phyloP scores from a whole-genome alignment of 805 yeast species.

The Saccharomycopsis babjevae region DNA sequence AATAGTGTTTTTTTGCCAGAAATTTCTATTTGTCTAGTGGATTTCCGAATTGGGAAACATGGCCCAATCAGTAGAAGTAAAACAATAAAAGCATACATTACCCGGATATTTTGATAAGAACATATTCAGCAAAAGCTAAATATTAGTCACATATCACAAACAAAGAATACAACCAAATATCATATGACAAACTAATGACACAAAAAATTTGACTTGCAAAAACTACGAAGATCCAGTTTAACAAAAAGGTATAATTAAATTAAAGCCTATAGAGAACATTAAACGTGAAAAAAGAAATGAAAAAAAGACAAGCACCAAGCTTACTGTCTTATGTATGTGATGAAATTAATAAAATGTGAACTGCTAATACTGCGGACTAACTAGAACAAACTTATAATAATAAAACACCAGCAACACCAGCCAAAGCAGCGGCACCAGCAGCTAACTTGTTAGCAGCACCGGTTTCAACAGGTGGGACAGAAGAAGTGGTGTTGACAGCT shows the following conservation, averaged over 20 bases:
- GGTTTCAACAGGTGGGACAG: conserved; percentile 11
- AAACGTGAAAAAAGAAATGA: conserved; percentile 1
- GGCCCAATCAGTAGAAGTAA: no score
- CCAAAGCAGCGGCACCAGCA: conserved; percentile 19
- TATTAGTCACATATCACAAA: no score
- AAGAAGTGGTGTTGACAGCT: neutral
- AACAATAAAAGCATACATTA: neutral
- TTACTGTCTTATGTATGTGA: neutral
- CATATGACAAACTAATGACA: no score
- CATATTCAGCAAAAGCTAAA: no score
- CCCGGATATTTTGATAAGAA: no score
- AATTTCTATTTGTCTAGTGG: no score
- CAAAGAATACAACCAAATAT: neutral
- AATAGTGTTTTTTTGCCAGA: no score
- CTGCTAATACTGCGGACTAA: neutral
- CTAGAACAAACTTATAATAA: conserved; percentile 15
- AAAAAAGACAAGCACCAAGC: neutral
- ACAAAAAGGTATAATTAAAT: neutral
- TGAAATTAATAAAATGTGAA: neutral
- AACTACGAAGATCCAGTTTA: neutral
- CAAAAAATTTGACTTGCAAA: no score
- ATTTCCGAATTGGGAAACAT: no score
- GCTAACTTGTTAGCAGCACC: conserved; percentile 18
- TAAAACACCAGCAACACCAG: conserved; percentile 18
- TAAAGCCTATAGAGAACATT: neutral